These are phyloP conservation scores for Ramaria sp. DNA, from an alignment of 768 basidiomycete genomes.

Conservation along the genomic window DNA sequence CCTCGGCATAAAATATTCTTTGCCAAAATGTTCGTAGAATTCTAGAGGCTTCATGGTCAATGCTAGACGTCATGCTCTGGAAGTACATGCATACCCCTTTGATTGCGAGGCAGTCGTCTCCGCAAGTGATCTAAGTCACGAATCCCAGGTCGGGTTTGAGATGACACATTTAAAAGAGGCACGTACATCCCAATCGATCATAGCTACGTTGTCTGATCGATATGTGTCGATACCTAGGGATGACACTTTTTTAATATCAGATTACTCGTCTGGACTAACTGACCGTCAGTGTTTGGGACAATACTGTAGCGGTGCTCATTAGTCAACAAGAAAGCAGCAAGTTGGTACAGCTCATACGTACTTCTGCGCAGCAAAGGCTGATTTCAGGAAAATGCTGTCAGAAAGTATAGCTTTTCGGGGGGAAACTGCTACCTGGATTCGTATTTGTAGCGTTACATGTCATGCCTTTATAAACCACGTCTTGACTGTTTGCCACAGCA, in stretches of 20 bases:
- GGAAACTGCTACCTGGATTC: conserved; percentile 24
- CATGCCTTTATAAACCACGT: conserved; percentile 47
- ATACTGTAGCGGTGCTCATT: conserved; percentile 22
- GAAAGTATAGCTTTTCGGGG: not conserved
- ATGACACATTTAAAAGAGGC: not conserved
- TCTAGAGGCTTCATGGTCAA: conserved; percentile 23
- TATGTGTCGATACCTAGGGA: conserved; percentile 44
- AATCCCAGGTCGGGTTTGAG: not conserved
- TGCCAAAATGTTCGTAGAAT: conserved; percentile 41
- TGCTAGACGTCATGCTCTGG: not conserved
- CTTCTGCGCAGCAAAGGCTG: conserved; percentile 37
- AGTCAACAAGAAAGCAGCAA: not conserved
- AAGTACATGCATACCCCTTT: conserved; percentile 35
- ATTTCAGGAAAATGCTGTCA: not conserved
- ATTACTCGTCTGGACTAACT: not conserved
- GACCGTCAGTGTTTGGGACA: conserved; percentile 53
- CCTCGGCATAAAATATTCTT: conserved; percentile 43
- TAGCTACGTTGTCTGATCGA: conserved; percentile 34
- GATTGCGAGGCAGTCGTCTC: conserved; percentile 55
- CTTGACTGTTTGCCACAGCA: conserved; percentile 37
- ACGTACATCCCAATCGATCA: conserved; percentile 43
- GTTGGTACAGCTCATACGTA: conserved; percentile 13
- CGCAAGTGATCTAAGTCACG: conserved; percentile 34
- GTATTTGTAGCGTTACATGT: conserved; percentile 45
- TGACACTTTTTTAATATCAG: not conserved